Base-by-base conservation (phyloP, 2,329 filamentous ascomycete genomes). In the Aschersonia sp. region DNA sequence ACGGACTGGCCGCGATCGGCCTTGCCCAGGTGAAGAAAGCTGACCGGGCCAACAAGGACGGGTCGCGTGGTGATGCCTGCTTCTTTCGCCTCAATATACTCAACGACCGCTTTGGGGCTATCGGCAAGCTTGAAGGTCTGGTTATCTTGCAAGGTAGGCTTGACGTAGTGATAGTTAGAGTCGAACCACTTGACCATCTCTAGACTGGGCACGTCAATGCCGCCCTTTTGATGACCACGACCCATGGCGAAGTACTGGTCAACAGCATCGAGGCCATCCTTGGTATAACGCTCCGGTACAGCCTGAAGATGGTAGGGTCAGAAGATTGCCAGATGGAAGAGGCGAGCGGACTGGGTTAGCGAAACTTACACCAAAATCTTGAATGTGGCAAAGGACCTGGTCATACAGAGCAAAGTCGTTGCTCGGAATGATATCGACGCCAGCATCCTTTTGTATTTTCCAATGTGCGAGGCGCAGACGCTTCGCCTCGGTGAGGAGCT, bases 121-220 rank as follows among this genome's bases (percentile, higher is more conserved):
- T 79, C 72, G 53, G 76, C 71, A 53, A 98, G 87, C 72, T 84
- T 89, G 83, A 98, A 98, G 64, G 78, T 83, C 80, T 98, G 92
- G 78, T 86, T 84, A 74, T 95, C 83, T 73, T 95, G 88, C 57
- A 98, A 81, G 53, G 92, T 95, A 55, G 92, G 92, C 83, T 97
- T 97, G 74, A 97, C 92, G 71, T 98, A 98, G 80, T 97, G 92
- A 83, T 98, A 98, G 84, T 98, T 98, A 56, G 88, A 95, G 79
- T 98, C 92, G 67, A 98, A 98, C 92, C 92, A 98, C 79, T 98
- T 98, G 62, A 98, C 92, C 92, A 98, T 98, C 79, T 98, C 92
- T 71, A 95, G 75, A 63, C 77, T 79, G 59, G 90, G 87, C 56
- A 97, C 92, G 70, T 98, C 92, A 59, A 97, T 77, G 68, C 86